Evolutionary conservation across 768 basidiomycete genomes (phyloP), one percentile per base, ranked within the genome.

Genomic region (Lactifluus piperatus): DNA sequence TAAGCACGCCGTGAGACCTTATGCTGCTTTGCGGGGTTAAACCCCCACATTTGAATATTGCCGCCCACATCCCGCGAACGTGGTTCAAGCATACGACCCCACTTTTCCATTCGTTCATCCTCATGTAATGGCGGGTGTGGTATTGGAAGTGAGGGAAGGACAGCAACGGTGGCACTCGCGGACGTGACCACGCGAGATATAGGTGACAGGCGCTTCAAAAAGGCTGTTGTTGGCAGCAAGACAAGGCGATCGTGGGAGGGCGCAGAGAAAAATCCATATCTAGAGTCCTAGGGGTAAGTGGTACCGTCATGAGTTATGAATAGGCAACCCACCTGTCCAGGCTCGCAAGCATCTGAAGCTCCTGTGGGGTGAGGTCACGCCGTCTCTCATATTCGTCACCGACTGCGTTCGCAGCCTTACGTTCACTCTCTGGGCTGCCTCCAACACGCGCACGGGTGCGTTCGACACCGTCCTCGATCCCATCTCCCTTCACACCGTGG

Each of bases 401-500:
- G 5, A 86, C 59, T 4, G 83, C 80, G 41, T 78, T 74, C 47
- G 78, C 77, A 0, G 83, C 82, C 56, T 79, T 75, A 34, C 82
- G 64, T 64, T 88, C 86, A 63, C 81, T 86, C 13, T 76, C 75
- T 65, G 79, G 75, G 65, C 76, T 83, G 20, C 67, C 67, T 52
- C 79, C 78, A 62, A 83, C 70, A 66, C 87, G 76, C 24, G 91
- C 88, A 60, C 95, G 80, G 27, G 94, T 98, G 37, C 92, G 84
- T 73, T 98, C 95, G 7, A 95, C 79, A 37, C 95, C 95, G 64
- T 95, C 93, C 66, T 92, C 89, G 71, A 85, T 91, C 0, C 95
- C 95, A 68, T 98, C 95, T 3, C 94, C 94, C 68, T 83, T 88
- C 37, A 97, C 94, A n/a, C 95, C 95, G 44, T 80, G 80, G 10